Evolutionary conservation across 768 basidiomycete species (phyloP), one percentile per base, ranked within the genome.

Genomic region (Podaxis pistillaris): DNA sequence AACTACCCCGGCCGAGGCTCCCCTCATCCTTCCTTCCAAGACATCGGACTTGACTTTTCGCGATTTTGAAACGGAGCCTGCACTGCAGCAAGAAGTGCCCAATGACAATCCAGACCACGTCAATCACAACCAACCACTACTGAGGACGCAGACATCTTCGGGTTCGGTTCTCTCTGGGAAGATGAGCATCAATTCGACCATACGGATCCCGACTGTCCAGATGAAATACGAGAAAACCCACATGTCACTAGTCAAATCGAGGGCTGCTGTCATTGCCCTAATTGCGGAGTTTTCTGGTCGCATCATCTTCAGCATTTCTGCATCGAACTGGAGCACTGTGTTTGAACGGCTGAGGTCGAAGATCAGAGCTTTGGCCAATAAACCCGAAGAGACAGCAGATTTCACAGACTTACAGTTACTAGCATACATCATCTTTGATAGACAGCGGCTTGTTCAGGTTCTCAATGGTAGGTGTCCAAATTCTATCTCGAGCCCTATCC

Each of bases 241-340:
- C 51, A 80, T 84, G 73, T 83, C 85, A 15, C 77, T 87, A 17
- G 75, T 86, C 38, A 82, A 80, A 60, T 86, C 85, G 0, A 69
- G 82, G 0, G 71, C 79, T 58, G 78, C 86, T 6, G 78, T 92
- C 56, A 86, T 84, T 64, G 76, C 78, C 22, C 77, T 89, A 26
- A 87, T 93, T 63, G 81, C 84, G 58, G 86, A 88, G 69, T 91
- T 83, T 67, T 83, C 90, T 22, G 90, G 91, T 11, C 85, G 88
- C 54, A 87, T 96, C 64, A 83, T 96, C 28, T 94, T 90, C 70
- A 89, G 90, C 70, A 81, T 98, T 17, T 94, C 94, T 1, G 89
- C 91, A 0, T 89, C 90, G 12, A 96, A 96, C 72, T 97, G 94
- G 93, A 72, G 75, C 56, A 83, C 91, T 7, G 89, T 96, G 15